Evolutionary conservation across 139 green algal genomes (phyloP), one percentile per base, ranked within the genome.

Genomic region (Closterium sp.): DNA sequence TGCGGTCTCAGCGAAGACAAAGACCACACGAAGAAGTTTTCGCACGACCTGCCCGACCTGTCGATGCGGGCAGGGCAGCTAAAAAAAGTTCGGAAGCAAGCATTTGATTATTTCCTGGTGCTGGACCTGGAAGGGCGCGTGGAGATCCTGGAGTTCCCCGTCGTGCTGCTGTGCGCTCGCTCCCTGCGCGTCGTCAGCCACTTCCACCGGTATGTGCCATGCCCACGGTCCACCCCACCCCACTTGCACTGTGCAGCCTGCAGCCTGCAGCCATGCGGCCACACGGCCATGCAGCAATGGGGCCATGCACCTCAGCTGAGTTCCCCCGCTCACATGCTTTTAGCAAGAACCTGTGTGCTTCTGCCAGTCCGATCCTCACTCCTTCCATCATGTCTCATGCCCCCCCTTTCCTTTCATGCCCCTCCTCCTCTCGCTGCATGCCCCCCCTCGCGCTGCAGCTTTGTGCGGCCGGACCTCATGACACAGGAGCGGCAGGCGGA

Each of bases 91-190:
- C 86, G 88, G 5, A 31, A 38, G 34, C 91, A 93, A n/a, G 31
- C 87, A 6, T 93, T 93, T 84, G 91, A 93, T 3, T 11, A 30
- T 13, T 93, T 88, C 24, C 88, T 93, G 32, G 87, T 93, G 42
- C 91, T 93, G 31, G 91, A 93, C 70, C 91, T 93, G 31, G 91
- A 93, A 28, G 91, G 91, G 38, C 91, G 91, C 42, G 91, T 93
- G 27, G 91, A 93, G 88, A 93, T 93, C 84, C 70, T 93, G 31
- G 91, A 93, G 91, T 93, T 93, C 29, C 62, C 91, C 34, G 91
- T 93, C 31, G 24, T 93, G 27, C 29, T 93, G 42, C 32, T 93
- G 17, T 89, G 93, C 50, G 17, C 91, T 9, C 38, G 45, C 22
- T 89, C 91, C 27, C 34, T 93, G 29, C 24, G 89, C 22, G 86